Evolutionary conservation across 2,329 filamentous ascomycete genomes (phyloP).

Genomic region (Ophiostoma triangulosporum): DNA sequence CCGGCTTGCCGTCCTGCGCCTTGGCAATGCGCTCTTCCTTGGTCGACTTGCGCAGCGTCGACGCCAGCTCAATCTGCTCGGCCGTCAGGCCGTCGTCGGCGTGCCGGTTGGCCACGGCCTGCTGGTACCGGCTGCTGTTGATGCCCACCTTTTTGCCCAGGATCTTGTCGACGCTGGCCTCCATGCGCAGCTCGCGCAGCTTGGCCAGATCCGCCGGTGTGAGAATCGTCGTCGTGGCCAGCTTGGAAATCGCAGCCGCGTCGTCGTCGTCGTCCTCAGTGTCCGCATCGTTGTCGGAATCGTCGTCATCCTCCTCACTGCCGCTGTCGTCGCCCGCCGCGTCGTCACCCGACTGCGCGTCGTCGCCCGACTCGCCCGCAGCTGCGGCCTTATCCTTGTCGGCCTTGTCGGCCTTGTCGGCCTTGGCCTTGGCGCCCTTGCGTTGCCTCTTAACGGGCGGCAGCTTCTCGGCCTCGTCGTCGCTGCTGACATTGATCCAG

Average conservation of each 20-base stretch:
- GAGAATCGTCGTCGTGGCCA: conserved; percentile 87
- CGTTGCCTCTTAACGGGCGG: conserved; percentile 51
- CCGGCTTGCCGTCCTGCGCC: conserved; percentile 69
- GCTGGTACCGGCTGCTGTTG: conserved; percentile 28
- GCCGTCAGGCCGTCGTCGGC: conserved; percentile 82
- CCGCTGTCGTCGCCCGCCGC: conserved; percentile 12
- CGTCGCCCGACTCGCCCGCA: conserved; percentile 11
- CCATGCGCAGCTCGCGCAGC: conserved; percentile 70
- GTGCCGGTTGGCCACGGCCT: conserved; percentile 47
- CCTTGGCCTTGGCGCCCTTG: conserved; percentile 3
- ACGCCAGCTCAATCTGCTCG: conserved; percentile 79
- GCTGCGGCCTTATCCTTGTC: not conserved
- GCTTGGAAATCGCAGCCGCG: conserved; percentile 42
- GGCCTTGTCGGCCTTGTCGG: not conserved
- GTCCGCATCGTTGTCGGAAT: conserved; percentile 40
- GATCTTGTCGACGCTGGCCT: conserved; percentile 55
- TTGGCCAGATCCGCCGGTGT: conserved; percentile 95
- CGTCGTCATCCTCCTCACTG: conserved; percentile 20
- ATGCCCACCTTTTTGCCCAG: conserved; percentile 25
- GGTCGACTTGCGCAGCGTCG: conserved; percentile 66
- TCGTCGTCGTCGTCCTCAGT: conserved; percentile 30
- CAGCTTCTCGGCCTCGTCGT: conserved; percentile 64
- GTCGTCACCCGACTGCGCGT: too few species aligned
- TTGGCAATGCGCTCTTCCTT: conserved; percentile 81
- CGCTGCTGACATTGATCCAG: conserved; percentile 84